These are phyloP conservation scores for Salix arbutifolia DNA, from an alignment of 345 rosid genomes.

Conservation along the genomic window DNA sequence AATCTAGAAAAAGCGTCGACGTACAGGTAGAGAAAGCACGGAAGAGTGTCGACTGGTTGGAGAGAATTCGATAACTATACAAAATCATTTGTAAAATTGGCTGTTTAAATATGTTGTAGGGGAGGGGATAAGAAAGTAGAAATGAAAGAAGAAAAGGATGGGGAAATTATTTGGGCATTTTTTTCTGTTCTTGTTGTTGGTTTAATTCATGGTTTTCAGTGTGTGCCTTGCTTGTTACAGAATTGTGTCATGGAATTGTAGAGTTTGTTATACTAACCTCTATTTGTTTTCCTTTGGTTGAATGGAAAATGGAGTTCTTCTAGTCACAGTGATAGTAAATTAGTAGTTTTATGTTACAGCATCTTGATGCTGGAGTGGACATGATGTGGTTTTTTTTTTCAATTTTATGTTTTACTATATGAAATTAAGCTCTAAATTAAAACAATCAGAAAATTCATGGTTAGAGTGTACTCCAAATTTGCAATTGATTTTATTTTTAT, in stretches of 20 bases:
- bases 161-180: constrained; percentile 5
- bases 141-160: background rate
- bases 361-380: too few species aligned
- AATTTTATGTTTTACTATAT: too few species aligned
- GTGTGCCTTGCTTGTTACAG: constrained; percentile 13
- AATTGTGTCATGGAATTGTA: constrained; percentile 2
- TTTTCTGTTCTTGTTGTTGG: background rate
- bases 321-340: too few species aligned
- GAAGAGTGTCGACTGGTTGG: constrained; percentile 65
- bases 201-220: background rate
- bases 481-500: too few species aligned
- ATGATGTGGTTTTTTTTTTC: too few species aligned
- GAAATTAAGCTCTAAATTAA: too few species aligned
- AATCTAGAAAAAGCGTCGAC: constrained; percentile 68
- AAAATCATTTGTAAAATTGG: constrained; percentile 13
- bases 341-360: too few species aligned
- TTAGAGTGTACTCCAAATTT: too few species aligned
- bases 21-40: constrained; percentile 66
- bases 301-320: too few species aligned
- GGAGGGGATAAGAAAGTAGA: background rate
- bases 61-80: constrained; percentile 11
- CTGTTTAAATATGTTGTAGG: constrained; percentile 9
- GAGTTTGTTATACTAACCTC: constrained; percentile 3
- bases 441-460: too few species aligned
- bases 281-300: constrained; percentile 1